Base-by-base conservation (phyloP, 768 basidiomycete genomes). In the Cyclocybe aegerita region DNA sequence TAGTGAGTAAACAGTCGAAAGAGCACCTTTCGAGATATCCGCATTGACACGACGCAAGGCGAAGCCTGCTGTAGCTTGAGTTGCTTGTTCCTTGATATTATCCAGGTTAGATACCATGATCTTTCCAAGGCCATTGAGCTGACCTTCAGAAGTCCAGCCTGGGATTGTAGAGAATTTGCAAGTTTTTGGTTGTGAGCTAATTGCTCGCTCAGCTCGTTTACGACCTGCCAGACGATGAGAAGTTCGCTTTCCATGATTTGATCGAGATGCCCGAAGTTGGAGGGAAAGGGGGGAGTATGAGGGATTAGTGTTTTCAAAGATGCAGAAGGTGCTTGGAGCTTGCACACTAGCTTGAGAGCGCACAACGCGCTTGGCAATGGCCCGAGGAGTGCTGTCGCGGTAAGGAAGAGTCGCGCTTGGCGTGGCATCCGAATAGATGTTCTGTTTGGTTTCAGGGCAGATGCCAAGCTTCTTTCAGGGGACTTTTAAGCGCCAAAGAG, bases 171-270 rank as follows among this genome's bases (percentile, higher is more conserved):
- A 4, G 81, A 72, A 23, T 60, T 73, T 2, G 90, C 78, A 53
- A 93, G 76, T 60, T 86, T 88, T 46, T 90, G 81, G 70, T 97
- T 98, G 58, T 82, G 82, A 1, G 81, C 76, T 44, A 96, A 81
- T 70, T 93, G 91, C 32, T 90, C 86, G 61, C 84, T 83, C 61
- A 94, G 82, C 61, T 94, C 93, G 51, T 82, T 78, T 2, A 94
- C 77, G 56, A 94, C 78, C 52, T 85, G 80, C 86, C 88, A 92
- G 43, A 90, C 81, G 16, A 87, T 78, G 39, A 87, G 63, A 44
- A 91, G 78, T 45, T 92, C 91, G 56, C 65, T 75, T 57, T 89
- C 88, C 80, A 87, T 81, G 64, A 31, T 37, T 23, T 23, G 23
- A 23, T 23, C 23, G 23, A 23, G 23, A 23, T 23, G 23, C 23